These are phyloP conservation scores for Chrysochromulina parva DNA, from an alignment of 78 protist species.

Conservation along the genomic window DNA sequence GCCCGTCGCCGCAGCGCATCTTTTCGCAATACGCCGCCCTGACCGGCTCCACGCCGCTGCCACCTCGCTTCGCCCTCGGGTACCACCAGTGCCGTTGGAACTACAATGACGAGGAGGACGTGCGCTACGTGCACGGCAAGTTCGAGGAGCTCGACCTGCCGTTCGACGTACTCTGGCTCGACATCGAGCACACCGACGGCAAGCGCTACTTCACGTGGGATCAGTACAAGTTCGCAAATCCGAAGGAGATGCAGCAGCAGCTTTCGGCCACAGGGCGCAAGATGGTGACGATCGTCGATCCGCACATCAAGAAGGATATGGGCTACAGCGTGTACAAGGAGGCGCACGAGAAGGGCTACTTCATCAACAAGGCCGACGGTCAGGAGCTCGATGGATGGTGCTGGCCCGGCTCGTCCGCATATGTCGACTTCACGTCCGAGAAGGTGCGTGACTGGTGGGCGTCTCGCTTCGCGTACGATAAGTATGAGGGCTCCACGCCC, in stretches of 20 bases:
- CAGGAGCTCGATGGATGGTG: constrained; percentile 95
- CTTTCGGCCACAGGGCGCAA: constrained; percentile 76
- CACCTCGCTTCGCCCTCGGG: constrained; percentile 90
- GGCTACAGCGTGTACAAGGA: constrained; percentile 84
- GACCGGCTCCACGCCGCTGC: constrained; percentile 88
- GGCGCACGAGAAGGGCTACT: constrained; percentile 68
- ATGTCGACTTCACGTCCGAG: constrained; percentile 86
- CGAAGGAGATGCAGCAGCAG: constrained; percentile 38
- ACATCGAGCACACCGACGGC: constrained; percentile 98
- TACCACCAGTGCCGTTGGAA: constrained; percentile 99
- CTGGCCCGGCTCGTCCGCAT: constrained; percentile 95
- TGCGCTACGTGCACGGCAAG: background rate
- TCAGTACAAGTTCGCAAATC: constrained; percentile 4
- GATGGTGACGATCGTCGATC: constrained; percentile 92
- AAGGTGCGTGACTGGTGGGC: constrained; percentile 93
- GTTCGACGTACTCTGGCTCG: constrained; percentile 98
- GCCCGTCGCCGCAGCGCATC: constrained; percentile 71
- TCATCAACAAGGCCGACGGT: constrained; percentile 75
- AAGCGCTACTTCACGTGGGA: constrained; percentile 99
- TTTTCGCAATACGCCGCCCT: constrained; percentile 73
- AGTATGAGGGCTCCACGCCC: constrained; percentile 65
- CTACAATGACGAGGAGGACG: constrained; percentile 78
- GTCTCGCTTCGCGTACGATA: constrained; percentile 30
- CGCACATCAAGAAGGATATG: constrained; percentile 91
- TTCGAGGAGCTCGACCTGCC: constrained; percentile 90